A percentile compares a stretch with the other conserved stretches of the same genome.
Conservation (phyloP, 1,139 yeast species). For the Pichia sp. region DNA sequence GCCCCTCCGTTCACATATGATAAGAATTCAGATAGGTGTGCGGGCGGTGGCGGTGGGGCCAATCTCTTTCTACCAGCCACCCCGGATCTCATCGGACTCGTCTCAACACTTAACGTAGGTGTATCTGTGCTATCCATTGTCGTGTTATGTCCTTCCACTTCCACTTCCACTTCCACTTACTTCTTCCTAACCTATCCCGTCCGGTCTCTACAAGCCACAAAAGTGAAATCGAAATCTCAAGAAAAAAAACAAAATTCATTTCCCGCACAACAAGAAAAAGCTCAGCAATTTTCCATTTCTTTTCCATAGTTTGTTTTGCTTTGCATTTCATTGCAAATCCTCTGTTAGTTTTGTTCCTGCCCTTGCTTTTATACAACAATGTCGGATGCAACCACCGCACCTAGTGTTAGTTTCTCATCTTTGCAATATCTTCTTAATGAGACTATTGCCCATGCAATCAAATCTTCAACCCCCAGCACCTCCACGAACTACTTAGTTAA, state of each 20-base stretch:
- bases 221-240: too few species aligned
- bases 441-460: constrained; percentile 7
- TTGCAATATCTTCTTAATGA: constrained; percentile 11
- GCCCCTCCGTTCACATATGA: constrained; percentile 35
- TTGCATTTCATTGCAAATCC: background rate
- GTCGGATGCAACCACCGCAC: background rate
- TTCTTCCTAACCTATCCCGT: too few species aligned
- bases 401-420: constrained; percentile 4
- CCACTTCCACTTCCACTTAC: too few species aligned
- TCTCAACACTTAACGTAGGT: too few species aligned
- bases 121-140: too few species aligned
- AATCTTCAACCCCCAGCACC: background rate
- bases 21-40: constrained; percentile 53
- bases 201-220: too few species aligned
- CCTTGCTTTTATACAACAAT: too few species aligned
- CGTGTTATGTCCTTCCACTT: too few species aligned
- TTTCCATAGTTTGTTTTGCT: background rate
- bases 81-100: constrained; percentile 5
- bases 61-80: constrained; percentile 2
- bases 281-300: background rate
- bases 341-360: background rate
- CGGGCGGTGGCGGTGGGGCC: constrained; percentile 31
- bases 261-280: too few species aligned
- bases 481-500: background rate
- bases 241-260: too few species aligned